Evolutionary conservation across 805 yeast species (phyloP).

Genomic region (Candida xyloterini): DNA sequence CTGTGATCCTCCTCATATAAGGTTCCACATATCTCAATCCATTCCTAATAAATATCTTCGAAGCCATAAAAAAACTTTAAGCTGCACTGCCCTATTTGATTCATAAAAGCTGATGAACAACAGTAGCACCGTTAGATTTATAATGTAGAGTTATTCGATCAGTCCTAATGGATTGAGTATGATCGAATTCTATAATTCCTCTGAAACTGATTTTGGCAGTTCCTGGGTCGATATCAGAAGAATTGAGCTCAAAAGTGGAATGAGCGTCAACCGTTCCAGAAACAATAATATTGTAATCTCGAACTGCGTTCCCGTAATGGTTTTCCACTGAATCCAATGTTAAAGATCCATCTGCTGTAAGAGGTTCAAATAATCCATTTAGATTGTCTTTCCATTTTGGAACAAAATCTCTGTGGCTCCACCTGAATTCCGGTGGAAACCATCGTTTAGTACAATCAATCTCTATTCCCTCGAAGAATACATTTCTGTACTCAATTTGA

Average conservation of each 20-base stretch:
- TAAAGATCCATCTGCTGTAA: constrained; percentile 21
- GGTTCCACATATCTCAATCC: constrained; percentile 19
- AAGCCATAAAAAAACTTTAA: constrained; percentile 1
- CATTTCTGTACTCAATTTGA: constrained; percentile 28
- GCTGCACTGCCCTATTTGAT: neutral
- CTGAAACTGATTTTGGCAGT: constrained; percentile 31
- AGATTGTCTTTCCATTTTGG: constrained; percentile 25
- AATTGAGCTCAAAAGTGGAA: constrained; percentile 9
- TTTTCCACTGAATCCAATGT: constrained; percentile 26
- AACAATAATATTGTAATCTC: constrained; percentile 32
- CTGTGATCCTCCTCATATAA: constrained; percentile 14
- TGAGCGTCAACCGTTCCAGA: constrained; percentile 30
- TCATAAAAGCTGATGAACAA: constrained; percentile 27
- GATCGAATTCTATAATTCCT: constrained; percentile 37
- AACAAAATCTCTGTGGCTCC: constrained; percentile 25
- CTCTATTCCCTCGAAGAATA: constrained; percentile 32
- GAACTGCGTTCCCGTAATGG: constrained; percentile 16
- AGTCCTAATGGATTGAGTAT: constrained; percentile 33
- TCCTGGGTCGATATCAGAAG: constrained; percentile 22
- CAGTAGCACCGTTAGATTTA: constrained; percentile 26
- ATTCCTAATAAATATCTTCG: constrained; percentile 4
- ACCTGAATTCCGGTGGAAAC: constrained; percentile 26
- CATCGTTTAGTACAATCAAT: constrained; percentile 31
- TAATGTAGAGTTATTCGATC: constrained; percentile 26
- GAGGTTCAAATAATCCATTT: constrained; percentile 33